Evolutionary conservation across 306 rosid genomes (phyloP), one percentile per base, ranked within the genome.

Genomic region (Dryas alaskensis): DNA sequence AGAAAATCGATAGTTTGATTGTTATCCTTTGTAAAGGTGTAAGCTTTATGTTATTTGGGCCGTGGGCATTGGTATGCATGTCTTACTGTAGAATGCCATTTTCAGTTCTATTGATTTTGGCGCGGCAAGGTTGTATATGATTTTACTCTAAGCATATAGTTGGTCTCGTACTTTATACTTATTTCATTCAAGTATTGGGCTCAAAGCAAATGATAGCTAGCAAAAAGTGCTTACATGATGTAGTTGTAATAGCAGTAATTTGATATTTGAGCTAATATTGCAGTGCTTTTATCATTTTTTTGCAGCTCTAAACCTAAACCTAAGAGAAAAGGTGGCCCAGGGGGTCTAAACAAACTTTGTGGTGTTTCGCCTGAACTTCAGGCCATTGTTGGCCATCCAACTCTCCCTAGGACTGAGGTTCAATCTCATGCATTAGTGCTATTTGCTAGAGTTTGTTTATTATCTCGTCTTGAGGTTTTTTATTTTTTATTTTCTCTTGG

Each of bases 271-370:
- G 52, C 73, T 44, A 46, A 16, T 42, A 43, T 42, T 50, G 37
- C 2, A 62, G 40, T 27, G 46, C 10, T 10, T 67, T 61, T 55
- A 54, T 65, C 61, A 40, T 74, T 52, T 13, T 67, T 65, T 64
- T 80, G 81, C 79, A 92, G 96, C 76, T 45, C 82, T 70, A 88
- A 76, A 65, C 81, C 87, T 19, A 89, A 92, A 84, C 46, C 91
- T 39, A 92, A 92, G 90, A 87, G 84, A 86, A 86, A 87, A 84
- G 97, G 97, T 80, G 97, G 97, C 72, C 92, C 97, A 0, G 97
- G 97, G 57, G 92, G 97, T 81, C 86, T 92, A 55, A 89, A 77
- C 88, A 89, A 92, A 72, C 85, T 87, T 27, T 92, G 96, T 57
- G 96, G 90, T 10, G 90, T 92, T 77, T 92, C 97, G 0, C 96